A percentile compares a stretch with the other conserved stretches of the same genome.
Evolutionary conservation across 257 asterid genomes (phyloP).

Genomic region (Vinca minor): DNA sequence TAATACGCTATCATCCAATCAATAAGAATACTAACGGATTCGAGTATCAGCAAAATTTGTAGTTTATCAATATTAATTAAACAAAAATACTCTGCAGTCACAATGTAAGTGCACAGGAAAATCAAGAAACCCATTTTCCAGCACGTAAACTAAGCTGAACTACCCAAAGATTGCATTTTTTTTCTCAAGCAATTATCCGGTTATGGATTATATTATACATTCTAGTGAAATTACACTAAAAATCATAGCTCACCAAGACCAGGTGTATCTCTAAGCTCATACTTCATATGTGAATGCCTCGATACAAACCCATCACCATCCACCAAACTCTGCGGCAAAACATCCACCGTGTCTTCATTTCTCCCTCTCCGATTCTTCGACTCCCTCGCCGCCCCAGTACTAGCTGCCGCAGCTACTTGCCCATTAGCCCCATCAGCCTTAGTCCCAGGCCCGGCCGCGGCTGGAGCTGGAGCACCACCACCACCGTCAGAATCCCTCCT

Average conservation of each 20-base stretch:
- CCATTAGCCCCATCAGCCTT: slow-evolving; percentile 42
- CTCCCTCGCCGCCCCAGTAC: slow-evolving; percentile 16
- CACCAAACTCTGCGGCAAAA: slow-evolving; percentile 48
- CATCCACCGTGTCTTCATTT: slow-evolving; percentile 49
- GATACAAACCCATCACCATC: slow-evolving; percentile 64
- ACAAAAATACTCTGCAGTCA: not conserved
- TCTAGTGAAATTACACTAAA: not conserved
- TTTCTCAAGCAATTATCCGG: not conserved
- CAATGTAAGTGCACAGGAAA: not conserved
- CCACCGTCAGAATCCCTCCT: slow-evolving; percentile 85
- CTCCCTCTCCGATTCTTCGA: slow-evolving; percentile 48
- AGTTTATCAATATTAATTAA: not conserved
- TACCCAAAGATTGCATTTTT: not conserved
- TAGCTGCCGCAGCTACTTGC: slow-evolving; percentile 29
- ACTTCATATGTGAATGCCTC: slow-evolving; percentile 81
- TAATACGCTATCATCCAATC: not conserved
- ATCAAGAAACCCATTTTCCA: not conserved
- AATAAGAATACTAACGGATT: not conserved
- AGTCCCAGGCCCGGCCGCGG: too few species aligned
- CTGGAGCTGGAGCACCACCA: slow-evolving; percentile 11
- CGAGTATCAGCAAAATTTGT: not conserved
- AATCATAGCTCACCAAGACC: slow-evolving; percentile 66
- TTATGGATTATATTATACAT: not conserved
- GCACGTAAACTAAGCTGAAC: not conserved
- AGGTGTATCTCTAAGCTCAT: slow-evolving; percentile 84